These are phyloP conservation scores for Aspergillus pseudonomiae DNA, from an alignment of 2,329 filamentous ascomycete genomes.

Conservation along the genomic window DNA sequence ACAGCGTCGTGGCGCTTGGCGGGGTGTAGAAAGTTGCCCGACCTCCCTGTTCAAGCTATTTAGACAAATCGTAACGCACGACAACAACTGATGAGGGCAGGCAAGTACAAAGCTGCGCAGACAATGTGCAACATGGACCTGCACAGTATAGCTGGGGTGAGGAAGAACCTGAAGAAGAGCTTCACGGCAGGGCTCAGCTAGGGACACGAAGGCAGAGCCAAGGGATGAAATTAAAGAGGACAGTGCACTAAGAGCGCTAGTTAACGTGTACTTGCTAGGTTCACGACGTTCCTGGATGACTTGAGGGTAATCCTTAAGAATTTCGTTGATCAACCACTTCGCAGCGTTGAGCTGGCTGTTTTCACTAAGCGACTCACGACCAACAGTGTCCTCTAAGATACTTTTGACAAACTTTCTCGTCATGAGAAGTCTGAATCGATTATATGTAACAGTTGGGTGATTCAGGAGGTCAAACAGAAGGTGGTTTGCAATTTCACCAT, in stretches of 20 bases:
- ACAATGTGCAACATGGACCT: slow-evolving; percentile 84
- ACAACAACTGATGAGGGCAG: slow-evolving; percentile 87
- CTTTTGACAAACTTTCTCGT: slow-evolving; percentile 83
- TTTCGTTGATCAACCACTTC: slow-evolving; percentile 78
- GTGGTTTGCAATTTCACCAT: slow-evolving; percentile 78
- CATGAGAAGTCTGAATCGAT: slow-evolving; percentile 84
- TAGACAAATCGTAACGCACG: slow-evolving; percentile 93
- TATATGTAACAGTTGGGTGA: slow-evolving; percentile 73
- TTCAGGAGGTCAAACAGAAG: slow-evolving; percentile 80
- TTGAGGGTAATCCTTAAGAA: slow-evolving; percentile 94
- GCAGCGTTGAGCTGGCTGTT: slow-evolving; percentile 84
- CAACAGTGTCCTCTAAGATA: slow-evolving; percentile 81
- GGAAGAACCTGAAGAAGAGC: slow-evolving; percentile 86
- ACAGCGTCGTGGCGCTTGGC: slow-evolving; percentile 80
- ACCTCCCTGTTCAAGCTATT: slow-evolving; percentile 90
- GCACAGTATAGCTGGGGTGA: slow-evolving; percentile 94
- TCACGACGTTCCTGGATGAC: slow-evolving; percentile 83
- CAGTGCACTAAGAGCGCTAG: slow-evolving; percentile 76
- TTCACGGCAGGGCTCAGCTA: slow-evolving; percentile 84
- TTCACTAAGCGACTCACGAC: slow-evolving; percentile 80
- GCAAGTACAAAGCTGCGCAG: slow-evolving; percentile 85
- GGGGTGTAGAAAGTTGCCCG: slow-evolving; percentile 70
- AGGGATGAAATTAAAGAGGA: slow-evolving; percentile 76
- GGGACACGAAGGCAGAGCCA: slow-evolving; percentile 76
- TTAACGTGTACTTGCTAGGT: slow-evolving; percentile 82